Evolutionary conservation across 805 yeast genomes (phyloP), one percentile per base, ranked within the genome.

Genomic region (Candida endomychidarum): DNA sequence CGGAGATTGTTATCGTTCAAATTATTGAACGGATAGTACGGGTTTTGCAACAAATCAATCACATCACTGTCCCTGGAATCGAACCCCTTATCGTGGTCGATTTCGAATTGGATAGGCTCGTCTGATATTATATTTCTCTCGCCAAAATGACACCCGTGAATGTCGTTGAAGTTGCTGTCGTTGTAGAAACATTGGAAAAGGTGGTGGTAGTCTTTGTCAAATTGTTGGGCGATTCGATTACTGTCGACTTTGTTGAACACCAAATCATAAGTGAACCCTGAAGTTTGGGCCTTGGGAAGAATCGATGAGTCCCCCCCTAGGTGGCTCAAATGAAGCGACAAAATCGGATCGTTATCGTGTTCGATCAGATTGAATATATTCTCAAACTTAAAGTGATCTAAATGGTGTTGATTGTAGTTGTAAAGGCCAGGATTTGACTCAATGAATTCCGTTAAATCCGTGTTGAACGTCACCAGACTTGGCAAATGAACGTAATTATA

Each of bases 401-500:
- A 41, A 38, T 54, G 57, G 10, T 48, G 38, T 24, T 12, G 25
- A 41, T 56, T 56, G 37, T 53, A 53, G 21, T 8, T 27, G 26
- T 26, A 41, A 8, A 41, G 14, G 3, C 5, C 37, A 17, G 30
- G 35, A 20, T 23, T 34, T 27, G 3, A 12, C 23, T 17, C 11
- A 4, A 20, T 25, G 10, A 24, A 25, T 12, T 11, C 20, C 10
- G 23, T 24, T 12, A 37, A 24, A 29, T 26, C 26, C 27, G n/a
- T 34, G 37, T 17, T 21, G 18, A 45, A 36, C 10, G 22, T 34
- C 3, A 42, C 37, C 18, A 37, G 34, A 5, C 19, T 25, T 1
- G 63, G 60, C 5, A 55, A 39, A 40, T 58, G 63, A 4, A 46
- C 17, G 43, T 45, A 56, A 41, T 56, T 45, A 24, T 47, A 42